Percentiles rank a stretch among this genome's conserved stretches.
Conservation (phyloP, 2,329 filamentous ascomycete species). For the Trichoderma koningii region DNA sequence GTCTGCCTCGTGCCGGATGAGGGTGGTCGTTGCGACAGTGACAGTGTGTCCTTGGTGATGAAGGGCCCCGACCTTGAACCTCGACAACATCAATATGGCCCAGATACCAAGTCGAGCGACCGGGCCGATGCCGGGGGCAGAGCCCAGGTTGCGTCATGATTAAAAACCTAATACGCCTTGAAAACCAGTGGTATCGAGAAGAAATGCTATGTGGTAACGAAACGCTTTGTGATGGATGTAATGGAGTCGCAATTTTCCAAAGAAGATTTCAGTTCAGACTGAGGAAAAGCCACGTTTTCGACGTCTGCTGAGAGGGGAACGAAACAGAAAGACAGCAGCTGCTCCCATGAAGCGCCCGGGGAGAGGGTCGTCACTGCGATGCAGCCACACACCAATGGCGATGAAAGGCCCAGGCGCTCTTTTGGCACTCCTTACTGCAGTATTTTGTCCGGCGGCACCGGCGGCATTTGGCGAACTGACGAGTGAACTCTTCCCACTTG, state of each 20-base stretch:
- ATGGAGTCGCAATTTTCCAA: slow-evolving; percentile 43
- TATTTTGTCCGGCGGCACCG: slow-evolving; percentile 96
- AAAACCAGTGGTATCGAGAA: slow-evolving; percentile 49
- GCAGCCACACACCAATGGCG: slow-evolving; percentile 94
- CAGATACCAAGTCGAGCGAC: slow-evolving; percentile 3
- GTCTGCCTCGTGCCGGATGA: neutral
- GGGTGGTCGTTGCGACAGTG: neutral
- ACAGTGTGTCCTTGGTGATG: neutral
- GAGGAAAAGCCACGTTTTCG: slow-evolving; percentile 30
- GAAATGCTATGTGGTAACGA: slow-evolving; percentile 46
- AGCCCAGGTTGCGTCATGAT: slow-evolving; percentile 16
- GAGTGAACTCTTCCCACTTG: slow-evolving; percentile 95
- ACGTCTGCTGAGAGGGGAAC: neutral
- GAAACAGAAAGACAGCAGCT: slow-evolving; percentile 6
- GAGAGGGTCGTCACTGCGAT: slow-evolving; percentile 46
- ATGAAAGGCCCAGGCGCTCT: slow-evolving; percentile 97
- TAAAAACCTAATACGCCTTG: slow-evolving; percentile 26
- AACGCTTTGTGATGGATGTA: slow-evolving; percentile 47
- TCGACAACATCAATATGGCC: neutral
- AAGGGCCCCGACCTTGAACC: slow-evolving; percentile 4
- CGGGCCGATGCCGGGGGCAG: slow-evolving; percentile 1
- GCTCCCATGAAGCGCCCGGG: neutral
- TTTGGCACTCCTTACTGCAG: slow-evolving; percentile 99
- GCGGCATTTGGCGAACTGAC: slow-evolving; percentile 97
- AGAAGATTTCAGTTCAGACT: slow-evolving; percentile 37